These are phyloP conservation scores for Mycena alexandri DNA, from an alignment of 768 basidiomycete genomes.

Conservation along the genomic window DNA sequence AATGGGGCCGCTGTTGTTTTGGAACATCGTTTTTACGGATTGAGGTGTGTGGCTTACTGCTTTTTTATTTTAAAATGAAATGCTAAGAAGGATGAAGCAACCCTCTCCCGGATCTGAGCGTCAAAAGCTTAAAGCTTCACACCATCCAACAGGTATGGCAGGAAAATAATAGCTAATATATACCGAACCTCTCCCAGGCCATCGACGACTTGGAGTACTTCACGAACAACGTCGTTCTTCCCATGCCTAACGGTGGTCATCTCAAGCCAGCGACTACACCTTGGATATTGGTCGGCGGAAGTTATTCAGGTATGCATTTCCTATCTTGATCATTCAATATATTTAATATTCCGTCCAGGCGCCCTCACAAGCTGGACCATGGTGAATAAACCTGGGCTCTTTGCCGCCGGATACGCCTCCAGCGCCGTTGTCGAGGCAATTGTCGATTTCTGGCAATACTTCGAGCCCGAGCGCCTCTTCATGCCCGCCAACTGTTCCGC, in stretches of 20 bases:
- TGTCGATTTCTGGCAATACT: slow-evolving; percentile 78
- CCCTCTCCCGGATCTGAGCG: slow-evolving; percentile 70
- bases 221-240: slow-evolving; percentile 71
- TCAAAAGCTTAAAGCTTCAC: slow-evolving; percentile 67
- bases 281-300: slow-evolving; percentile 66
- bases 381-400: slow-evolving; percentile 75
- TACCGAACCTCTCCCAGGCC: slow-evolving; percentile 46
- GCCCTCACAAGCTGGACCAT: slow-evolving; percentile 73
- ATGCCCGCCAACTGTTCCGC: slow-evolving; percentile 83
- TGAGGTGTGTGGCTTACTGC: slow-evolving; percentile 40
- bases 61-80: not conserved
- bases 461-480: slow-evolving; percentile 74
- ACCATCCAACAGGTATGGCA: slow-evolving; percentile 68
- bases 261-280: slow-evolving; percentile 68
- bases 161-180: too few species aligned
- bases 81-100: slow-evolving; percentile 57
- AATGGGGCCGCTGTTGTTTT: slow-evolving; percentile 72
- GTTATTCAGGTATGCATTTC: slow-evolving; percentile 59
- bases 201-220: slow-evolving; percentile 82
- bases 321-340: too few species aligned
- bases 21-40: slow-evolving; percentile 82
- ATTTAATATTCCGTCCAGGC: slow-evolving; percentile 24
- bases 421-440: slow-evolving; percentile 77
- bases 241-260: slow-evolving; percentile 74
- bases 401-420: slow-evolving; percentile 75